Conservation (phyloP, 2,329 filamentous ascomycete species). For the Fusarium nurragi region DNA sequence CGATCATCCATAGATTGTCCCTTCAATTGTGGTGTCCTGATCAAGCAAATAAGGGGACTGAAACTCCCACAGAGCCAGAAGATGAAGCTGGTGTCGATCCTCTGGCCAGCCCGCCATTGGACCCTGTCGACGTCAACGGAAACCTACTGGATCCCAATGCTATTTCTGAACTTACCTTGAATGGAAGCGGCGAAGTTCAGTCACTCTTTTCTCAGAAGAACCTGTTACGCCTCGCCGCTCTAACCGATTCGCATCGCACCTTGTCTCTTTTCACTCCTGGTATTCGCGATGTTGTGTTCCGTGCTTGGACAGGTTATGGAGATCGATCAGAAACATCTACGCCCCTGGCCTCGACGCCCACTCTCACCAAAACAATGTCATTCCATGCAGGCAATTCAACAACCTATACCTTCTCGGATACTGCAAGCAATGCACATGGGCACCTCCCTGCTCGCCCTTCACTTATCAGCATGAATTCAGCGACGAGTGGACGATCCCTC, state of each 20-base stretch:
- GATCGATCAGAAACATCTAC: conserved; percentile 72
- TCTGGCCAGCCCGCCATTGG: conserved; percentile 80
- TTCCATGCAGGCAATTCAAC: conserved; percentile 66
- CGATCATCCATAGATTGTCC: conserved; percentile 93
- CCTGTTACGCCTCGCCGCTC: conserved; percentile 79
- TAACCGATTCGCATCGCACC: conserved; percentile 90
- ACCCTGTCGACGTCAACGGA: conserved; percentile 83
- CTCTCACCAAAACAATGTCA: conserved; percentile 71
- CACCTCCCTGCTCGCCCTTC: conserved; percentile 75
- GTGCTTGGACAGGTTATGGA: conserved; percentile 85
- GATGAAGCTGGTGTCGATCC: conserved; percentile 77
- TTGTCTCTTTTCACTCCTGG: conserved; percentile 90
- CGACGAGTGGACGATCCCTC: conserved; percentile 69
- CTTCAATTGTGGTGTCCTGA: conserved; percentile 91
- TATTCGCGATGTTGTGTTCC: conserved; percentile 89
- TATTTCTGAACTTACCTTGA: conserved; percentile 79
- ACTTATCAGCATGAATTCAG: conserved; percentile 68
- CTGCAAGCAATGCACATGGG: conserved; percentile 69
- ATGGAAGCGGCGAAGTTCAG: conserved; percentile 82
- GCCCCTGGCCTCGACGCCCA: conserved; percentile 59
- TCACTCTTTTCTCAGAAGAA: conserved; percentile 97
- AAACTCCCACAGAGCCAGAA: conserved; percentile 59
- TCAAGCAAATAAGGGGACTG: conserved; percentile 63
- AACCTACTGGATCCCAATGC: conserved; percentile 79
- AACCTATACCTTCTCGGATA: conserved; percentile 79